Evolutionary conservation across 1,284 basidiomycete species (phyloP).

Genomic region (Boletus sp.): DNA sequence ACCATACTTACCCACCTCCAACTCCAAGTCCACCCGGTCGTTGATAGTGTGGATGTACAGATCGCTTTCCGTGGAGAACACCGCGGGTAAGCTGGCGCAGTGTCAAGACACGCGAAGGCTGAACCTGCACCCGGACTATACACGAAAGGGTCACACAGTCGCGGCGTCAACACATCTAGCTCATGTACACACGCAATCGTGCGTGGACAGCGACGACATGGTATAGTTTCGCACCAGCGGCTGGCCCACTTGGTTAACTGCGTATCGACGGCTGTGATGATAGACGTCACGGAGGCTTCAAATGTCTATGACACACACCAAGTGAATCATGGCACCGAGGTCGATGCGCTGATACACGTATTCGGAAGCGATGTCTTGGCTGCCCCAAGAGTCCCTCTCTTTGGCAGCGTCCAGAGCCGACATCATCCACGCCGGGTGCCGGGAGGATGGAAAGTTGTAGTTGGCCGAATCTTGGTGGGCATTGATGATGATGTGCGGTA

Average conservation of each 20-base stretch:
- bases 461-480: constrained; percentile 58
- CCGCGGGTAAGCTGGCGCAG: constrained; percentile 19
- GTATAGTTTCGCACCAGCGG: constrained; percentile 15
- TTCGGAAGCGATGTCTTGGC: constrained; percentile 79
- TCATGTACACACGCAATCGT: neutral
- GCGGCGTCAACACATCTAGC: neutral
- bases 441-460: constrained; percentile 21
- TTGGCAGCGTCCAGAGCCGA: constrained; percentile 88
- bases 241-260: constrained; percentile 18
- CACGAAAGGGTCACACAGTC: neutral
- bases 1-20: no score
- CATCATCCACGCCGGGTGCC: constrained; percentile 70
- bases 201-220: constrained; percentile 1
- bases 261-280: constrained; percentile 41
- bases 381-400: constrained; percentile 89
- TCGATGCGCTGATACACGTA: constrained; percentile 65
- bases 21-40: constrained; percentile 41
- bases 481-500: constrained; percentile 40
- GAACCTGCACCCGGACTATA: constrained; percentile 17
- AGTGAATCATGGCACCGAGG: constrained; percentile 83
- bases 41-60: constrained; percentile 72
- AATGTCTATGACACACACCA: constrained; percentile 33
- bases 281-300: constrained; percentile 83
- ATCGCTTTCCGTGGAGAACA: constrained; percentile 47
- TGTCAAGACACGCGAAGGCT: constrained; percentile 25